Percentiles rank a stretch among this genome's conserved stretches.
These are phyloP conservation scores for Apiospora kogelbergensis DNA, from an alignment of 2,329 filamentous ascomycete genomes.

Conservation along the genomic window DNA sequence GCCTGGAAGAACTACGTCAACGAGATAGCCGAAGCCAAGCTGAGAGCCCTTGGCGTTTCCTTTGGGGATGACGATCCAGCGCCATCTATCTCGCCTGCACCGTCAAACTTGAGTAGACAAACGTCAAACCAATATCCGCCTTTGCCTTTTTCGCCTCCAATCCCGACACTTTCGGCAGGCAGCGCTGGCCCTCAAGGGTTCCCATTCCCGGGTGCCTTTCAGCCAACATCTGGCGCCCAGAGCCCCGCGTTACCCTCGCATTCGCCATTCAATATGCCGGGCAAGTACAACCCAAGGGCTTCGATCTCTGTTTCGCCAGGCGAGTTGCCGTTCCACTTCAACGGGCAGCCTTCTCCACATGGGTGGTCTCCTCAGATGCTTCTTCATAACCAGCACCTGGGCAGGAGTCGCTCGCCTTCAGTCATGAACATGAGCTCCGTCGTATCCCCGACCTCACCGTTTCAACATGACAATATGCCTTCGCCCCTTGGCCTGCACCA, in stretches of 20 bases:
- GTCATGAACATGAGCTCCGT: conserved; percentile 53
- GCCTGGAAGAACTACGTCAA: conserved; percentile 76
- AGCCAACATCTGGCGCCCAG: conserved; percentile 58
- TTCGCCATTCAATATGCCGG: conserved; percentile 67
- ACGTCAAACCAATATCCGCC: conserved; percentile 73
- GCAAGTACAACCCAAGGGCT: conserved; percentile 67
- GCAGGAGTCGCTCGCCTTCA: conserved; percentile 65
- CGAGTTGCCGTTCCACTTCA: conserved; percentile 65
- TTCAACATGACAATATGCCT: conserved; percentile 52
- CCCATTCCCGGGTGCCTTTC: conserved; percentile 59
- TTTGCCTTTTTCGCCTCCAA: conserved; percentile 78
- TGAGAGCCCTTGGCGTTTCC: conserved; percentile 86
- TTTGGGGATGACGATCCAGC: conserved; percentile 71
- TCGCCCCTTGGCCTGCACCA: conserved; percentile 42
- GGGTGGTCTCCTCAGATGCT: conserved; percentile 56
- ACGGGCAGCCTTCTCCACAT: conserved; percentile 60
- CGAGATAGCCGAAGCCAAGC: conserved; percentile 84
- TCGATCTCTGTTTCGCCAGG: conserved; percentile 67
- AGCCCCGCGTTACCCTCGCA: conserved; percentile 65
- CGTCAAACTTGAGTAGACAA: conserved; percentile 62
- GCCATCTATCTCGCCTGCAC: conserved; percentile 66
- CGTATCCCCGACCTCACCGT: conserved; percentile 65
- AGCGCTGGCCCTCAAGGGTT: conserved; percentile 62
- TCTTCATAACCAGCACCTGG: conserved; percentile 47
- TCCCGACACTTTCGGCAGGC: conserved; percentile 75